Evolutionary conservation across 1,139 yeast species (phyloP).

Genomic region (Pichia sp.): DNA sequence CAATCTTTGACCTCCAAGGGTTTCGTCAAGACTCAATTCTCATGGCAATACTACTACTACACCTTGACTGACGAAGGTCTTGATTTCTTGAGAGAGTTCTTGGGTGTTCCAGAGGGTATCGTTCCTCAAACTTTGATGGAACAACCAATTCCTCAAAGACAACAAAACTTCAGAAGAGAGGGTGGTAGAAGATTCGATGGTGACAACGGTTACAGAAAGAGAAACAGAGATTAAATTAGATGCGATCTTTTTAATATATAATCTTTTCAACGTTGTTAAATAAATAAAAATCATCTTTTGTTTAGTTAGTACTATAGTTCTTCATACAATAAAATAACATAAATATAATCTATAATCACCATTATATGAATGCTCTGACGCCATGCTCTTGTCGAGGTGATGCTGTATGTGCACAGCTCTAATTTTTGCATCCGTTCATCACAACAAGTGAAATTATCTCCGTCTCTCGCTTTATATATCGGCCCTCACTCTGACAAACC

Average conservation of each 20-base stretch:
- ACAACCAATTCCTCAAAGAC: constrained; percentile 86
- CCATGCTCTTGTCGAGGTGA: not conserved
- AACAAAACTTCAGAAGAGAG: constrained; percentile 53
- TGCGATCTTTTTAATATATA: constrained; percentile 4
- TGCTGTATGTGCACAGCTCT: not conserved
- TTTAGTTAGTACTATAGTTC: constrained; percentile 11
- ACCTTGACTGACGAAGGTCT: constrained; percentile 99
- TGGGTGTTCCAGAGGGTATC: constrained; percentile 97
- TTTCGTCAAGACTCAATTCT: constrained; percentile 98
- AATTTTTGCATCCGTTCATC: not conserved
- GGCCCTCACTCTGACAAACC: not conserved
- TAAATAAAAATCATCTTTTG: not conserved
- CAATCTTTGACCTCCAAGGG: constrained; percentile 99
- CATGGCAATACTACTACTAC: constrained; percentile 99
- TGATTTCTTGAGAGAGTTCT: constrained; percentile 96
- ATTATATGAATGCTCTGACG: not conserved
- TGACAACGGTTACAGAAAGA: constrained; percentile 43
- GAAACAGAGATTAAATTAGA: constrained; percentile 32
- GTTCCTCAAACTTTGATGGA: constrained; percentile 98
- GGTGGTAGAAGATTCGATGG: constrained; percentile 36
- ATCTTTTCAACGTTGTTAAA: constrained; percentile 5
- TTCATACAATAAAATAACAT: constrained; percentile 9
- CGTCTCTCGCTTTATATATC: not conserved
- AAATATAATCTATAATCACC: not conserved
- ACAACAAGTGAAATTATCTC: not conserved